Base-by-base conservation (phyloP, 257 asterid species). In the Rubia yunnanensis region DNA sequence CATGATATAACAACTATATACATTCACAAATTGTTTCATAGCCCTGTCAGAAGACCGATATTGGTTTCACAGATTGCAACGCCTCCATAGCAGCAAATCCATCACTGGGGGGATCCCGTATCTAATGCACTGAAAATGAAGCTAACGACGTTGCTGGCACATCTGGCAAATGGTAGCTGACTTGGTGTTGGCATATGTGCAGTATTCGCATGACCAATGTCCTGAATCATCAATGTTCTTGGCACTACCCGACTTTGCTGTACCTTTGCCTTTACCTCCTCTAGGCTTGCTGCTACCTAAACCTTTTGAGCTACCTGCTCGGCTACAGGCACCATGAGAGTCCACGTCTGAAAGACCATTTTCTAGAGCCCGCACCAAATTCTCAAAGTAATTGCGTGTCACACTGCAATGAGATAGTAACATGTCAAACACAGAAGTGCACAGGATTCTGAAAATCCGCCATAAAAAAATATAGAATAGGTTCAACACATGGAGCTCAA, bases 311-410 rank as follows among this genome's bases (percentile, higher is more conserved):
- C 89, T 74, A 52, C 86, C 85, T 53, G 81, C 82, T 73, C 81
- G 76, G 79, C 82, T 67, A 71, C 81, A 67, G 48, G 77, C 77
- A 55, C 86, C 83, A 55, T 72, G 88, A 27, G 95, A 66, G 72
- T 83, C 86, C 46, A 91, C 98, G 50, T 91, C 98, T 4, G 88
- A 81, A 32, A 91, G 87, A 46, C 98, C 96, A 34, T 91, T 91
- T 71, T 91, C 98, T 75, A 88, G 74, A 58, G 98, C 98, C 73
- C 82, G 85, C 20, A 91, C 95, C 55, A 91, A 88, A 74, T 91
- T 91, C 83, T 91, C 96, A 70, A 91, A 91, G 84, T 82, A 91
- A 76, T 88, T 91, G 87, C 84, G 81, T 20, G 98, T 91, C 73
- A 91, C 98, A 22, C 98, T 91, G 98, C 44, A 63, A 57, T 65